These are phyloP conservation scores for Sclerotinia minor DNA, from an alignment of 2,329 filamentous ascomycete species.

Conservation along the genomic window DNA sequence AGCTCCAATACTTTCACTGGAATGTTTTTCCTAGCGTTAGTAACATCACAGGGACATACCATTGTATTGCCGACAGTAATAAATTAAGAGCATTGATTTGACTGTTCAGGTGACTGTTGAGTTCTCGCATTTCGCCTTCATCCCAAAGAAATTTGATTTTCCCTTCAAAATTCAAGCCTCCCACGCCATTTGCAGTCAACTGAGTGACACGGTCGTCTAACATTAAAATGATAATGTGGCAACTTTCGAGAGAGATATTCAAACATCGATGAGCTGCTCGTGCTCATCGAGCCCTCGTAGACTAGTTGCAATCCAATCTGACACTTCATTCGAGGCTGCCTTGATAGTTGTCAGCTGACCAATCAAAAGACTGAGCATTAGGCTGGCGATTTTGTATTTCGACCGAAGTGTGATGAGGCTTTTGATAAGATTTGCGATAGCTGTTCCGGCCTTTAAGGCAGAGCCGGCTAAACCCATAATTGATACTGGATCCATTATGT, in stretches of 20 bases:
- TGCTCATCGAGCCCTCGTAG: neutral
- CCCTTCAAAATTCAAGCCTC: neutral
- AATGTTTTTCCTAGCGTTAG: neutral
- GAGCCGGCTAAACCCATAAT: neutral
- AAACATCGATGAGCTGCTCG: conserved; percentile 10
- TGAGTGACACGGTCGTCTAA: neutral
- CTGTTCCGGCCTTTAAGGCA: neutral
- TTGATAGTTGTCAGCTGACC: conserved; percentile 1
- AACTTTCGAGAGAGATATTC: neutral
- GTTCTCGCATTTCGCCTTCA: neutral
- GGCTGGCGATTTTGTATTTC: conserved; percentile 2
- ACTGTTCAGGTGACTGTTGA: conserved; percentile 3
- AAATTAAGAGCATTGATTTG: conserved; percentile 12
- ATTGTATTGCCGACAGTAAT: neutral
- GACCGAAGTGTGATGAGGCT: neutral
- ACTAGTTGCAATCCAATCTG: neutral
- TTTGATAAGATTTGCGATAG: neutral
- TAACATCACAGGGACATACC: neutral
- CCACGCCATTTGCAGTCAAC: neutral
- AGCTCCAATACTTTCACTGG: neutral
- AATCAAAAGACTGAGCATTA: conserved; percentile 6
- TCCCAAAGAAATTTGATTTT: neutral
- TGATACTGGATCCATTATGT: conserved; percentile 7
- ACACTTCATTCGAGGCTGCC: neutral
- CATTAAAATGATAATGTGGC: neutral